These are phyloP conservation scores for Dipteronia dyeriana DNA, from an alignment of 345 rosid species.

Conservation along the genomic window DNA sequence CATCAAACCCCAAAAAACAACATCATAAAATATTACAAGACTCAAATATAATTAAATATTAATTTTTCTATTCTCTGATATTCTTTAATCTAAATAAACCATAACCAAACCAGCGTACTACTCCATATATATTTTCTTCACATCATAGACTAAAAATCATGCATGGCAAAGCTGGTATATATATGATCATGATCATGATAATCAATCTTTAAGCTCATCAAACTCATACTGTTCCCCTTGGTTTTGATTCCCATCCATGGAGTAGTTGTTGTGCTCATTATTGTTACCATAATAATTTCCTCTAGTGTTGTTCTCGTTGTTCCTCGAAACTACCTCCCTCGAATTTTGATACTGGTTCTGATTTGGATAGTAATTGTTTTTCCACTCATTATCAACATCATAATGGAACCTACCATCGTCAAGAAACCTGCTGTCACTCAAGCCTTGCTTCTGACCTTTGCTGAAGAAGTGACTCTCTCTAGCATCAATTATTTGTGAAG, in stretches of 20 bases:
- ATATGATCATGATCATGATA: too few species aligned
- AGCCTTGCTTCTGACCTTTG: slow-evolving; percentile 39
- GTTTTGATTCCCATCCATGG: slow-evolving; percentile 22
- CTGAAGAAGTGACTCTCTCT: slow-evolving; percentile 45
- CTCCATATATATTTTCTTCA: neutral
- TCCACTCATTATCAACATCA: slow-evolving; percentile 26
- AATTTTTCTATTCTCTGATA: slow-evolving; percentile 1
- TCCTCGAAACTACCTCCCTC: slow-evolving; percentile 7
- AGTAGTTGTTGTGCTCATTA: slow-evolving; percentile 12
- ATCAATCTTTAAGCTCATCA: slow-evolving; percentile 17
- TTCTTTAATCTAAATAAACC: neutral
- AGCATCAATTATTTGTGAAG: slow-evolving; percentile 21
- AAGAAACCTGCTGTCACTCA: slow-evolving; percentile 56
- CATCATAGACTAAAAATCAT: neutral
- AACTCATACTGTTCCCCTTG: slow-evolving; percentile 13
- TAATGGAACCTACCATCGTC: slow-evolving; percentile 43
- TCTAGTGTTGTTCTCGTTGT: slow-evolving; percentile 5
- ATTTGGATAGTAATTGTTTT: slow-evolving; percentile 14
- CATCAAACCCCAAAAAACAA: slow-evolving; percentile 12
- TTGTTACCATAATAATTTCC: neutral
- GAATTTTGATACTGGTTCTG: slow-evolving; percentile 19
- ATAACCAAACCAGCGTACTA: neutral
- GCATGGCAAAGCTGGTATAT: slow-evolving; percentile 2
- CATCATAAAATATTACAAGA: slow-evolving; percentile 4
- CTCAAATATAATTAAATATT: slow-evolving; percentile 7